phyloP scores from a whole-genome alignment of 192 early-diverging fungal species.

The Helicostylum pulchrum region DNA sequence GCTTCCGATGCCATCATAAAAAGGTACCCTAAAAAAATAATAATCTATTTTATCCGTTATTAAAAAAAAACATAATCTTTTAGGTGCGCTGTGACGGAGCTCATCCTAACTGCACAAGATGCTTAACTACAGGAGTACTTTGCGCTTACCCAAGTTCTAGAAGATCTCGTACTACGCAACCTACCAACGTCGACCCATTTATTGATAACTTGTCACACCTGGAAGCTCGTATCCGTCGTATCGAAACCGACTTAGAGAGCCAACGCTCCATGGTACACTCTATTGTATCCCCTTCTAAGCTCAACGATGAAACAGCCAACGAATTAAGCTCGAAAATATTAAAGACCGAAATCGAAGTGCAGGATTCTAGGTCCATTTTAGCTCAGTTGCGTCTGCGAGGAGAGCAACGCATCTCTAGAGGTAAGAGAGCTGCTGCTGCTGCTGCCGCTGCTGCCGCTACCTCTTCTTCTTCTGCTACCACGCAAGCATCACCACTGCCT shows the following conservation, averaged over 20 bases:
- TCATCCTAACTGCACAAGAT: constrained; percentile 28
- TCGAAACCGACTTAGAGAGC: constrained; percentile 23
- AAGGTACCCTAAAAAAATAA: no score
- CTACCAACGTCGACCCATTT: constrained; percentile 33
- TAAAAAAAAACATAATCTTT: no score
- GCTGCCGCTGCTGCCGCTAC: background rate
- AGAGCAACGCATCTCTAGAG: constrained; percentile 28
- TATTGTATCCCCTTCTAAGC: constrained; percentile 8
- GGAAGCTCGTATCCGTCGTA: constrained; percentile 21
- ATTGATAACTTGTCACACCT: constrained; percentile 31
- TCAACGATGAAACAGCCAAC: no score
- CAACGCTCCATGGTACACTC: constrained; percentile 23
- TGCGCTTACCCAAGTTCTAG: constrained; percentile 28
- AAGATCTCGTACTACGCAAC: constrained; percentile 24
- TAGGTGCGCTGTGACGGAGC: constrained; percentile 33
- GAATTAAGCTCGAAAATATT: constrained; percentile 1
- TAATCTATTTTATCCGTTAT: no score
- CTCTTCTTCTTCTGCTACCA: background rate
- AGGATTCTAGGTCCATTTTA: constrained; percentile 35
- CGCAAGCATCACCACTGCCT: background rate
- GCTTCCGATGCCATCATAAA: constrained; percentile 31
- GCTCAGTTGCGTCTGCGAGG: constrained; percentile 33
- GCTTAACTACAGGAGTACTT: constrained; percentile 14
- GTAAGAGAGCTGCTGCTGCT: constrained; percentile 22
- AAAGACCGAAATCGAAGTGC: constrained; percentile 34